These are phyloP conservation scores for Zizania palustris DNA, from an alignment of 202 grass and related monocot species.

Conservation along the genomic window DNA sequence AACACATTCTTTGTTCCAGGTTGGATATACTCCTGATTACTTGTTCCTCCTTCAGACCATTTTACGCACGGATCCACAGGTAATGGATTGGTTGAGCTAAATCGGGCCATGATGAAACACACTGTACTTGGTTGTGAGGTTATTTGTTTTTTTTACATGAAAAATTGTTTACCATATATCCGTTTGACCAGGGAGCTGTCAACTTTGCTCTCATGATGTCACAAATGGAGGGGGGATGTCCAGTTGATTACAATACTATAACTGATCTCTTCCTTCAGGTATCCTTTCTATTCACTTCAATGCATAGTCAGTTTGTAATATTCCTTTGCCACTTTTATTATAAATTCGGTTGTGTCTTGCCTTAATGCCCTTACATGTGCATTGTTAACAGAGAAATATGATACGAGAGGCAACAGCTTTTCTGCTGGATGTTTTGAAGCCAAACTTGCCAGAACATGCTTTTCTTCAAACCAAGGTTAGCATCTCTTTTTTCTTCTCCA, in stretches of 20 bases:
- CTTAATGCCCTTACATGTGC: constrained; percentile 33
- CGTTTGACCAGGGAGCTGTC: constrained; percentile 61
- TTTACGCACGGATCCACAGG: constrained; percentile 91
- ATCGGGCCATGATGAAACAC: neutral
- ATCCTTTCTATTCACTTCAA: constrained; percentile 30
- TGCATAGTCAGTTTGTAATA: constrained; percentile 21
- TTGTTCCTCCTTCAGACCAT: constrained; percentile 96
- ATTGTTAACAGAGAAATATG: constrained; percentile 78
- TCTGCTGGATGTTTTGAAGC: constrained; percentile 94
- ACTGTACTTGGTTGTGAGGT: constrained; percentile 13
- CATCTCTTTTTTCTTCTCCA: constrained; percentile 27
- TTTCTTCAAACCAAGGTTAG: constrained; percentile 97
- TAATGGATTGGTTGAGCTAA: constrained; percentile 39
- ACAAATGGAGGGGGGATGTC: constrained; percentile 96
- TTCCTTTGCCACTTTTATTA: constrained; percentile 25
- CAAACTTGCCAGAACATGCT: constrained; percentile 85
- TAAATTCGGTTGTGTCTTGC: constrained; percentile 11
- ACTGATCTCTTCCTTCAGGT: constrained; percentile 99
- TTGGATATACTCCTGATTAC: constrained; percentile 94
- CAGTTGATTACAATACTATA: constrained; percentile 93
- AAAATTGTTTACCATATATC: constrained; percentile 16
- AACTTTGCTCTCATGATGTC: constrained; percentile 93
- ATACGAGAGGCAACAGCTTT: constrained; percentile 97
- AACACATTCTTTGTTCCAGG: constrained; percentile 54
- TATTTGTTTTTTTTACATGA: constrained; percentile 3